Conservation (phyloP, 2,329 filamentous ascomycete genomes). For the Colletotrichum tofieldiae region DNA sequence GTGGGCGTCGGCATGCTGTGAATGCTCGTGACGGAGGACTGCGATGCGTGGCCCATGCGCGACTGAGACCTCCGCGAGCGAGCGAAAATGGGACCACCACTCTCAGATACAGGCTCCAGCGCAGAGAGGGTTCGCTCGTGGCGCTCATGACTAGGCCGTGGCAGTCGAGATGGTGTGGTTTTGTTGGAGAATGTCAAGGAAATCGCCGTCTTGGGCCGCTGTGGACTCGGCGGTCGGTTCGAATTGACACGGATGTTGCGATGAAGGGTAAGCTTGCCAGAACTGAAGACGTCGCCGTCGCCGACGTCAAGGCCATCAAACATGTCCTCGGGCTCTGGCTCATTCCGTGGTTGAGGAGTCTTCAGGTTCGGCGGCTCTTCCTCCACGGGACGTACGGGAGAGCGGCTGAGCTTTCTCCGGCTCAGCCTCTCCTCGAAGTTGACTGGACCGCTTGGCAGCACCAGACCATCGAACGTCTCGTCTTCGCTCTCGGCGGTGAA, state of each 20-base stretch:
- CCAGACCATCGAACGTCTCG: conserved; percentile 90
- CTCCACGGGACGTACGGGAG: conserved; percentile 64
- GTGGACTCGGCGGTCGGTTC: conserved; percentile 77
- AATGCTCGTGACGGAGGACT: conserved; percentile 78
- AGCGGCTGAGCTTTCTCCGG: conserved; percentile 76
- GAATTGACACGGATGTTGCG: conserved; percentile 93
- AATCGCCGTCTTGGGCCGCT: conserved; percentile 81
- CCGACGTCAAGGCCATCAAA: conserved; percentile 90
- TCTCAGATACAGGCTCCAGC: conserved; percentile 94
- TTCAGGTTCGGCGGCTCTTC: conserved; percentile 54
- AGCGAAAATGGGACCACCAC: conserved; percentile 77
- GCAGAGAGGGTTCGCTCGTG: conserved; percentile 77
- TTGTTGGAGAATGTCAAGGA: conserved; percentile 95
- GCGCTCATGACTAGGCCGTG: conserved; percentile 77
- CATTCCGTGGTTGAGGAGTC: conserved; percentile 52
- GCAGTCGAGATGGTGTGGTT: conserved; percentile 80
- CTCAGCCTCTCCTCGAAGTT: conserved; percentile 86
- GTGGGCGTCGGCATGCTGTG: conserved; percentile 75
- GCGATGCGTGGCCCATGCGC: conserved; percentile 77
- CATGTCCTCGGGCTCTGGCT: conserved; percentile 80
- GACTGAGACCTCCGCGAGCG: conserved; percentile 76
- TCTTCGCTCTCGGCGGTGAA: conserved; percentile 95
- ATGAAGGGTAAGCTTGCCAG: conserved; percentile 86
- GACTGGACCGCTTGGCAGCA: conserved; percentile 86
- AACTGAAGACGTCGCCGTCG: conserved; percentile 85